These are phyloP conservation scores for Tylopilus orsonianus DNA, from an alignment of 1,284 basidiomycete species.

Conservation along the genomic window DNA sequence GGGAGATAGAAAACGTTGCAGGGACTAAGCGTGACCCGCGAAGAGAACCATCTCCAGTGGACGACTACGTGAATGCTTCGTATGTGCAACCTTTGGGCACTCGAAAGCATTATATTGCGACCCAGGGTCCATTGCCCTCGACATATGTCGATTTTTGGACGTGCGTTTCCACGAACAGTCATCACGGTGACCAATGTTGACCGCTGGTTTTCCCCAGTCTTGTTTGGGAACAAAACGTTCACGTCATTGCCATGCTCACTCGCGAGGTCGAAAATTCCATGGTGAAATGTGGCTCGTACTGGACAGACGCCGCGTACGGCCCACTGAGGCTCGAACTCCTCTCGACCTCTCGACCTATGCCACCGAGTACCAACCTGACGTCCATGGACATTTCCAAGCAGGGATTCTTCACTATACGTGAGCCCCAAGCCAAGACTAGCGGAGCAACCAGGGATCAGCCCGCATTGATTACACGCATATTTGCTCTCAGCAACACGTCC, in stretches of 20 bases:
- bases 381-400: slow-evolving; percentile 21
- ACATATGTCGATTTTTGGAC: slow-evolving; percentile 96
- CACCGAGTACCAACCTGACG: slow-evolving; percentile 13
- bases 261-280: slow-evolving; percentile 87
- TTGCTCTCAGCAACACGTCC: slow-evolving; percentile 62
- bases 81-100: slow-evolving; percentile 86
- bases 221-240: slow-evolving; percentile 79
- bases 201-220: slow-evolving; percentile 45
- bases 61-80: slow-evolving; percentile 94
- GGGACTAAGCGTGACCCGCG: neutral
- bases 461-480: slow-evolving; percentile 63
- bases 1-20: neutral
- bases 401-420: slow-evolving; percentile 34
- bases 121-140: slow-evolving; percentile 90
- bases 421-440: slow-evolving; percentile 13
- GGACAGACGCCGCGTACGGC: slow-evolving; percentile 75
- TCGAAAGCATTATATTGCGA: slow-evolving; percentile 85
- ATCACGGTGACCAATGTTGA: slow-evolving; percentile 9
- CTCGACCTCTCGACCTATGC: slow-evolving; percentile 51
- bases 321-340: slow-evolving; percentile 63
- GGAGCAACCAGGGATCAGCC: slow-evolving; percentile 22
- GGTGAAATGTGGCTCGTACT: slow-evolving; percentile 92
- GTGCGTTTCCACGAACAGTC: slow-evolving; percentile 49
- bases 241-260: slow-evolving; percentile 87
- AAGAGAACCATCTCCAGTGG: slow-evolving; percentile 39